Evolutionary conservation across 768 basidiomycete genomes (phyloP).

Genomic region (Lentinula lateritia): DNA sequence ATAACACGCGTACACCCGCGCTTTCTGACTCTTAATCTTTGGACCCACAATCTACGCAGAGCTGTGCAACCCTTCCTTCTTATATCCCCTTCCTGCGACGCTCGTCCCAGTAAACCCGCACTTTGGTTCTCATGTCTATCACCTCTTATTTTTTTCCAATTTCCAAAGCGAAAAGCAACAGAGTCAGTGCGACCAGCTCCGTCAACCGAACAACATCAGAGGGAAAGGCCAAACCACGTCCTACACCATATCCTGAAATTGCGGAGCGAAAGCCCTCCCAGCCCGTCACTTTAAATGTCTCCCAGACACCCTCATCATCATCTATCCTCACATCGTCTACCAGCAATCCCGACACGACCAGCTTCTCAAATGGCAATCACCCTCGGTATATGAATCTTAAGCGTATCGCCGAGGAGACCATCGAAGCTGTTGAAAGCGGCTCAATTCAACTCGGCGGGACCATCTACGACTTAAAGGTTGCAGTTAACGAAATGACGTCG

Average conservation of each 20-base stretch:
- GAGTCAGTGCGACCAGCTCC: background rate
- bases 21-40: background rate
- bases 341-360: background rate
- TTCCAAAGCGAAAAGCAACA: background rate
- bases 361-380: background rate
- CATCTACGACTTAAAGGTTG: constrained; percentile 22
- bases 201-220: background rate
- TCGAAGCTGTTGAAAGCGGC: constrained; percentile 43
- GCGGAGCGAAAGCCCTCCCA: background rate
- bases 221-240: background rate
- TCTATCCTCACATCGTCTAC: background rate
- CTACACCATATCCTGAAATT: background rate
- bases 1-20: background rate
- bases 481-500: constrained; percentile 22
- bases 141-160: constrained; percentile 2
- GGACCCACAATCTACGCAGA: too few relatives aligned
- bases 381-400: constrained; percentile 16
- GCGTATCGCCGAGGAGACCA: constrained; percentile 46
- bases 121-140: background rate
- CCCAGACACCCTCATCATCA: background rate
- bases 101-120: background rate
- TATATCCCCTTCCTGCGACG: too few relatives aligned
- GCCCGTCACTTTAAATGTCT: background rate
- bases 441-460: constrained; percentile 24
- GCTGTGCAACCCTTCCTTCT: too few relatives aligned